phyloP scores from a whole-genome alignment of 192 early-diverging fungal genomes.

The Chytriomyces confervae region DNA sequence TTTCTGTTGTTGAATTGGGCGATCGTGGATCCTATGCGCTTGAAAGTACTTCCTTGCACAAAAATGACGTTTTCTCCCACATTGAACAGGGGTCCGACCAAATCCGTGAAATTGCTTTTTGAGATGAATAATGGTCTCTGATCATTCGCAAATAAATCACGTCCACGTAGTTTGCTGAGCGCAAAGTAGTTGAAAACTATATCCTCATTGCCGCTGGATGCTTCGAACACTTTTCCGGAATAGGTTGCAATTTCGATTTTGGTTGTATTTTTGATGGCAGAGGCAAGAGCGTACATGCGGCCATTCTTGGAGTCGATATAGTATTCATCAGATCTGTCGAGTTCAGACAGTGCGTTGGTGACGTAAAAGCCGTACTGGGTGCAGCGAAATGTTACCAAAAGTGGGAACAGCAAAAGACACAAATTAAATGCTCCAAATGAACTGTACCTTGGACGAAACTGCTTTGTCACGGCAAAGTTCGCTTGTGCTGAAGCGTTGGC shows the following conservation, averaged over 20 bases:
- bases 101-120: too few species aligned
- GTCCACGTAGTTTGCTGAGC: too few species aligned
- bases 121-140: too few species aligned
- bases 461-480: neutral
- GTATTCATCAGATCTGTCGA: constrained; percentile 2
- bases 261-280: neutral
- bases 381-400: neutral
- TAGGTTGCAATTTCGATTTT: neutral
- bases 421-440: neutral
- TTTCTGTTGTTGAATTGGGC: too few species aligned
- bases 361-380: neutral
- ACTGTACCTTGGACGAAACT: neutral
- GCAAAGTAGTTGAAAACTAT: too few species aligned
- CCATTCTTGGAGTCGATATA: neutral
- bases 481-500: neutral
- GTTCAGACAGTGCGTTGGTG: neutral
- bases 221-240: too few species aligned
- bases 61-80: too few species aligned
- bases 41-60: too few species aligned
- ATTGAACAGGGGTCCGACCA: too few species aligned
- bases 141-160: too few species aligned
- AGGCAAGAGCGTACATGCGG: neutral
- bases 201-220: too few species aligned
- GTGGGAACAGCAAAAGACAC: neutral
- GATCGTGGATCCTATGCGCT: too few species aligned